Conservation (phyloP, 805 yeast genomes). For the Scheffersomyces amazonensis region DNA sequence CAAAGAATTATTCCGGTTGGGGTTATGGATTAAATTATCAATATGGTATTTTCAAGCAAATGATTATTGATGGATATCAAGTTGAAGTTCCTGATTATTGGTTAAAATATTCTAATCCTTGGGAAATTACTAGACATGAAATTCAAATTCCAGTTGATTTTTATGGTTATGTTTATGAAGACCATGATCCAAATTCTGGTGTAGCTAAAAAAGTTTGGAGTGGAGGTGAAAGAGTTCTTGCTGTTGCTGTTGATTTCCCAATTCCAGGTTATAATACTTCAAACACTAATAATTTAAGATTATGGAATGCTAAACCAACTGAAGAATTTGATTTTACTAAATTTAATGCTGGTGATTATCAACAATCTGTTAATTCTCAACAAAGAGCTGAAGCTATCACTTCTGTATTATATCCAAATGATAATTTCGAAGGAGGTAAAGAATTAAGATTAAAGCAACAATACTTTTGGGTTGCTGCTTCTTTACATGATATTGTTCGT, state of each 20-base stretch:
- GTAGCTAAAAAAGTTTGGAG: conserved; percentile 66
- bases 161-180: conserved; percentile 73
- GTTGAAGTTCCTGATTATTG: conserved; percentile 94
- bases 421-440: conserved; percentile 87
- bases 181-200: conserved; percentile 52
- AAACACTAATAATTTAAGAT: conserved; percentile 82
- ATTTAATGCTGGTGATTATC: conserved; percentile 89
- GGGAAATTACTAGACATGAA: conserved; percentile 89
- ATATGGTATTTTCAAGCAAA: conserved; percentile 90
- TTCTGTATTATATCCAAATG: conserved; percentile 91
- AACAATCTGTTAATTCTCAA: conserved; percentile 77
- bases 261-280: conserved; percentile 84
- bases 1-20: conserved; percentile 91
- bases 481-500: conserved; percentile 85
- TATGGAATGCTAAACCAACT: conserved; percentile 90
- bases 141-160: conserved; percentile 88
- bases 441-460: conserved; percentile 92
- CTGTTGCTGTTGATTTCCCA: conserved; percentile 89
- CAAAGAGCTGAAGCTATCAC: conserved; percentile 91
- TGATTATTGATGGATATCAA: conserved; percentile 87
- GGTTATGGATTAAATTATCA: conserved; percentile 93
- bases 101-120: conserved; percentile 85
- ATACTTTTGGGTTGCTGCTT: conserved; percentile 96
- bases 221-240: conserved; percentile 87
- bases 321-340: conserved; percentile 87